Conservation (phyloP, 2,329 filamentous ascomycete genomes). For the Orbilia ellipsospora region DNA sequence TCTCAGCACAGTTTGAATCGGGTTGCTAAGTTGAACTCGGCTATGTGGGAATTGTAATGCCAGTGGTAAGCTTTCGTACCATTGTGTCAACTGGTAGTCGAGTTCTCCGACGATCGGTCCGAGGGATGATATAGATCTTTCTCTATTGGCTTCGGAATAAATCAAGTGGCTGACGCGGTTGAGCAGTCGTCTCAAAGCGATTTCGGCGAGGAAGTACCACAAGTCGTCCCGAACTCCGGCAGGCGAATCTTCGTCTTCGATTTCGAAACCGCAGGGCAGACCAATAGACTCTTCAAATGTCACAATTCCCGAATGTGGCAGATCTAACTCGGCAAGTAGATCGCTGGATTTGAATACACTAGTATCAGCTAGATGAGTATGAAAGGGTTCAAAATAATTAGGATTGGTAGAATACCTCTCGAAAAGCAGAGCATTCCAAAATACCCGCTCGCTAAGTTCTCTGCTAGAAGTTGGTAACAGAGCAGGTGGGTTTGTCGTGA, state of each 20-base stretch:
- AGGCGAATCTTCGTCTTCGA: conserved; percentile 72
- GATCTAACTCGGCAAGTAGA: conserved; percentile 79
- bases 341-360: conserved; percentile 66
- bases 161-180: conserved; percentile 83
- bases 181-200: conserved; percentile 79
- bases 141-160: conserved; percentile 73
- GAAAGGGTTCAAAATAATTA: conserved; percentile 55
- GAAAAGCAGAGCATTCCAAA: conserved; percentile 84
- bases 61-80: conserved; percentile 81
- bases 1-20: conserved; percentile 81
- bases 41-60: conserved; percentile 82
- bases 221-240: conserved; percentile 78
- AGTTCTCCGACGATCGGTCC: conserved; percentile 82
- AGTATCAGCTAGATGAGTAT: conserved; percentile 53
- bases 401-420: conserved; percentile 67
- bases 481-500: conserved; percentile 74
- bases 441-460: conserved; percentile 80
- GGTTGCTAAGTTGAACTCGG: conserved; percentile 74
- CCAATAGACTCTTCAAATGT: conserved; percentile 84
- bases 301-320: conserved; percentile 84
- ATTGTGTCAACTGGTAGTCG: conserved; percentile 83
- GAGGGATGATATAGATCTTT: conserved; percentile 71
- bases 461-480: conserved; percentile 76
- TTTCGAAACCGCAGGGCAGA: conserved; percentile 79
- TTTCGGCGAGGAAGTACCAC: conserved; percentile 88